A percentile compares a stretch with the other conserved stretches of the same genome.
Evolutionary conservation across 257 asterid species (phyloP).

Genomic region (Scutellaria minor): DNA sequence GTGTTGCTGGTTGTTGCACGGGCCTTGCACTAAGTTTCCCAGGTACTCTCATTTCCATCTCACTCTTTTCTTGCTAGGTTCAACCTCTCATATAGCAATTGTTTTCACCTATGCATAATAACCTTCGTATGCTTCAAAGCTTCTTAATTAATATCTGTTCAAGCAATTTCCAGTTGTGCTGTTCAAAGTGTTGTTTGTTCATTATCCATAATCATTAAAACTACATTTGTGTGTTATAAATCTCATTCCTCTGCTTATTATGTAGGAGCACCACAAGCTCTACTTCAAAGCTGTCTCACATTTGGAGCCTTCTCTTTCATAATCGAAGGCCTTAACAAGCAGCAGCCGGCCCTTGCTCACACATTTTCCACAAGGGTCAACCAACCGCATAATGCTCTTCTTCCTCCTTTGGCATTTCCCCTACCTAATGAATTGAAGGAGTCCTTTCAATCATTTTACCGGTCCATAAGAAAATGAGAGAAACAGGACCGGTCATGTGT

Average conservation of each 20-base stretch:
- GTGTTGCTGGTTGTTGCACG: conserved; percentile 97
- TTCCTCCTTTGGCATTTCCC: conserved; percentile 83
- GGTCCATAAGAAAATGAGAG: conserved; percentile 61
- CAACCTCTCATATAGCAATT: background rate
- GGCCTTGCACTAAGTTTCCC: conserved; percentile 95
- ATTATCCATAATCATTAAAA: background rate
- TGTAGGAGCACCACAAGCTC: conserved; percentile 94
- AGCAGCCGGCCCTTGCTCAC: conserved; percentile 83
- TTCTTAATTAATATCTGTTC: background rate
- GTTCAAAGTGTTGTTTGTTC: background rate
- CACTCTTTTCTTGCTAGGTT: conserved; percentile 1
- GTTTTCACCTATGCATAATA: background rate
- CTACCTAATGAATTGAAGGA: conserved; percentile 86
- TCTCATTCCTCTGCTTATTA: conserved; percentile 23
- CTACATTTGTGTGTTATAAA: background rate
- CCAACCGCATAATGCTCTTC: conserved; percentile 46
- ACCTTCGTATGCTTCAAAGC: background rate
- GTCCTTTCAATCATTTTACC: conserved; percentile 74
- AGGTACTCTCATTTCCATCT: conserved; percentile 46
- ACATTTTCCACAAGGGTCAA: conserved; percentile 39
- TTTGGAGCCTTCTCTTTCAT: conserved; percentile 94
- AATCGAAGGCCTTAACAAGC: conserved; percentile 89
- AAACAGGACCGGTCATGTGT: background rate
- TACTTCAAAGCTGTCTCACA: conserved; percentile 87
- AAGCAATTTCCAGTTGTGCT: background rate